Conservation (phyloP, 2,329 filamentous ascomycete species). For the Orbilia oligospora region DNA sequence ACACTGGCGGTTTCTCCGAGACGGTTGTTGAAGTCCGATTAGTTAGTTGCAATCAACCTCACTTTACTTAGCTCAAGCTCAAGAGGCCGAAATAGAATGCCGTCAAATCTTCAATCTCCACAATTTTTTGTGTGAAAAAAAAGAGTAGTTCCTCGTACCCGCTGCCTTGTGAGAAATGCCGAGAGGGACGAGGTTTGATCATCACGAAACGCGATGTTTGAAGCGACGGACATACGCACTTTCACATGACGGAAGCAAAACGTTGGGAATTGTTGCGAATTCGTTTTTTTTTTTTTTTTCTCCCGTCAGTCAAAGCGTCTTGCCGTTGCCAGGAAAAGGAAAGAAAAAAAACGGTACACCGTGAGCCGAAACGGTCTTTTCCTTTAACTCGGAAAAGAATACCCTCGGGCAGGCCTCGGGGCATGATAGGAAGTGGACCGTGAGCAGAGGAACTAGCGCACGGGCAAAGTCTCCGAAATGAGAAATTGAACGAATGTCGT, state of each 20-base stretch:
- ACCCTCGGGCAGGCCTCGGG: conserved; percentile 37
- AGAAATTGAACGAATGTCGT: conserved; percentile 43
- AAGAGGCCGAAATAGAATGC: conserved; percentile 14
- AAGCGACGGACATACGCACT: conserved; percentile 4
- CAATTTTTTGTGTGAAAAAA: neutral
- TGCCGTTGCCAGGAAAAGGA: conserved; percentile 33
- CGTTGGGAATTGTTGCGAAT: conserved; percentile 23
- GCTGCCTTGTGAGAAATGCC: neutral
- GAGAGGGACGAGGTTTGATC: neutral
- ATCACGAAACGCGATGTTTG: conserved; percentile 4
- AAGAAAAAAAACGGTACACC: conserved; percentile 56
- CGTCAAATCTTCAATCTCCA: conserved; percentile 22
- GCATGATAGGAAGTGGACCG: conserved; percentile 36
- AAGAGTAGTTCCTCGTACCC: no score
- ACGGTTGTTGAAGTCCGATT: conserved; percentile 10
- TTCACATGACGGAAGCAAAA: conserved; percentile 27
- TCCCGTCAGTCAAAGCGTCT: conserved; percentile 54
- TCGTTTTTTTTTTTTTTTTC: conserved; percentile 8
- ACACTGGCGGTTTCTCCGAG: conserved; percentile 22
- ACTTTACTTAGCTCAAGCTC: neutral
- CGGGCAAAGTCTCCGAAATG: conserved; percentile 61
- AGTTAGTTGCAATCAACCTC: neutral
- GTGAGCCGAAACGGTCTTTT: conserved; percentile 37
- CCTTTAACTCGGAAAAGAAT: conserved; percentile 24
- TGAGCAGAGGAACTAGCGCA: conserved; percentile 26